Evolutionary conservation across 148 eudicot species (phyloP), one percentile per base, ranked within the genome.

Genomic region (Cornus controversa): DNA sequence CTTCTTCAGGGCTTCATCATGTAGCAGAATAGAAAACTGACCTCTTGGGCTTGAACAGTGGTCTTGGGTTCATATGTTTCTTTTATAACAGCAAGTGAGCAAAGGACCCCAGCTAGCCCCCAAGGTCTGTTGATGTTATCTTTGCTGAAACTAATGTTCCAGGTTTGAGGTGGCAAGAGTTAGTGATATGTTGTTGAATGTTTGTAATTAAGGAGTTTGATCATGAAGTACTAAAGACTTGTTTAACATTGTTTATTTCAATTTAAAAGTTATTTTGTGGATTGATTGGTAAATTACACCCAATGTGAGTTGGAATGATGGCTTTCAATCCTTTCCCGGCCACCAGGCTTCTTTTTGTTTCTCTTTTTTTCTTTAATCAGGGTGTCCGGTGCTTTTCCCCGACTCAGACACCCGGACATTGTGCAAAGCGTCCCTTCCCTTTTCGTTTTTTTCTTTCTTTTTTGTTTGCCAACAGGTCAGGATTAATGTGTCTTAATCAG

Each of bases 251-350:
- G 23, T 40, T 34, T 29, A 7, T 34, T 29, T 24, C 22, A 67
- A 29, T 15, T 40, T 24, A 1, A 24, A 24, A 29, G 20, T 25
- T 27, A 69, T 37, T 0, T 29, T 4, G 64, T 60, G 64, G 24
- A 25, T 15, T 22, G 4, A 70, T 40, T n/a, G 29, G 54, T 45
- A 20, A 15, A 10, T 54, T 57, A 13, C 36, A 71, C 63, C 28
- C 23, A 47, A 13, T n/a, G 23, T 45, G 74, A 24, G 63, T 71
- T 71, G 74, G 63, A 71, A 71, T 71, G 74, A 71, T 71, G 74
- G 64, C 10, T 71, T 42, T 14, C 74, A 71, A 47, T 71, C 4
- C 73, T 26, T 71, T 71, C 16, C n/a, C 11, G 27, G 37, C 34
- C 25, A n/a, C n/a, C n/a, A n/a, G 13, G 2, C 60, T 42, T 31